Base-by-base conservation (phyloP, 768 basidiomycete genomes). In the Auricularia auricula-judae region DNA sequence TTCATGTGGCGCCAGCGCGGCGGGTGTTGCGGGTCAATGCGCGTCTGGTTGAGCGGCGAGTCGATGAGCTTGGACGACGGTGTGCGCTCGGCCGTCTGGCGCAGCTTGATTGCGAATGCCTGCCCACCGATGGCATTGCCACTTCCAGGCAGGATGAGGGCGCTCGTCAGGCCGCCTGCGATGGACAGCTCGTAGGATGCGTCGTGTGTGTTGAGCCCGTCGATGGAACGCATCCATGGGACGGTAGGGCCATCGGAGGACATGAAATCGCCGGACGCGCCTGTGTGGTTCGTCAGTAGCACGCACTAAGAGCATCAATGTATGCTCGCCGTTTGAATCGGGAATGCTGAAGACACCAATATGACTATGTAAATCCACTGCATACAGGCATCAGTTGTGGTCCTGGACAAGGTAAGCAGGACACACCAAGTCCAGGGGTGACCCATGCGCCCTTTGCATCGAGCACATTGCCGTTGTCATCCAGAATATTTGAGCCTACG, bases 1-100 rank as follows among this genome's bases (percentile, higher is more conserved):
- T 92, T 92, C 82, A 92, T 88, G 67, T 91, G 88, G 65, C 89
- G 76, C 86, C 87, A 87, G 44, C 80, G 77, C 18, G 80, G 70
- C 1, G 75, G 68, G 29, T 64, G 53, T 21, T 75, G 33, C 71
- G 65, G 61, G 66, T 70, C 69, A 64, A 75, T 63, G 23, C 33
- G 11, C 3, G 47, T 76, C 63, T 86, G 73, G 36, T 79, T 75
- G 66, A 80, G 84, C 0, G 91, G 90, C 0, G 89, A 85, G 62
- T 94, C 91, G 16, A 93, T 77, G 3, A 90, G 78, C 76, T 86
- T 82, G 0, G 86, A 82, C 16, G 81, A 82, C 0, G 86, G 80
- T 0, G 87, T 86, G n/a, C 84, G 80, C 70, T 89, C 89, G 0
- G 75, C 68, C 0, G 89, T 92, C n/a, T 79, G 77, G 33, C 91